Base-by-base conservation (phyloP, 148 eudicot genomes). In the Rhododendron kiyosumense region DNA sequence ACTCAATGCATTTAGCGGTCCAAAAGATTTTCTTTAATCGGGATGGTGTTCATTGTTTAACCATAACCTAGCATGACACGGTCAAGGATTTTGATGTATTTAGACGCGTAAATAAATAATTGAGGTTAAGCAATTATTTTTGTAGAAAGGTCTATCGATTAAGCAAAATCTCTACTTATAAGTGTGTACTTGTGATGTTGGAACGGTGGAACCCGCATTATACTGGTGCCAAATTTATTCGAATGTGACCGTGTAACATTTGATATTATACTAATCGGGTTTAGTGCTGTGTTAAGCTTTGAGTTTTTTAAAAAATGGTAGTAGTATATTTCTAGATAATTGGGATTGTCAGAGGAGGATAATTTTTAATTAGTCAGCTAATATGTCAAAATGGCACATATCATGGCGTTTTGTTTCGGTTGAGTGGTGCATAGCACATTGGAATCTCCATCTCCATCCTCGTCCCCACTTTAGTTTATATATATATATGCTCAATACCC, bases 331-430 rank as follows among this genome's bases (percentile, higher is more conserved):
- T 17, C 14, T 26, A 73, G 69, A 84, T 54, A 85, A 85, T 59
- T 76, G 82, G 82, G 73, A 78, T n/a, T 43, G 75, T 78, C 82
- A 85, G 78, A 78, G 74, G 71, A 22, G 75, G 82, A 78, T 54
- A 54, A 78, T 54, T 57, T 67, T 67, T 71, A 76, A 78, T 71
- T 85, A 76, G 5, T 59, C n/a, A n/a, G 69, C 76, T 30, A 32
- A 32, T 8, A 28, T 46, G 57, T 46, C 61, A 69, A 73, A 77
- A 77, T 24, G 86, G 69, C 82, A 85, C 82, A 78, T 57, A 52
- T 51, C 52, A 74, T 74, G 86, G 32, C 43, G 45, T 65, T 54
- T 24, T 76, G 51, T 26, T 78, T 41, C 45, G 28, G 45, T 45
- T 83, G 85, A 48, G 83, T 79, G 83, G 78, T 79, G 83, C 63